phyloP scores from a whole-genome alignment of 2,329 filamentous ascomycete species.

The Fusarium coffeatum region DNA sequence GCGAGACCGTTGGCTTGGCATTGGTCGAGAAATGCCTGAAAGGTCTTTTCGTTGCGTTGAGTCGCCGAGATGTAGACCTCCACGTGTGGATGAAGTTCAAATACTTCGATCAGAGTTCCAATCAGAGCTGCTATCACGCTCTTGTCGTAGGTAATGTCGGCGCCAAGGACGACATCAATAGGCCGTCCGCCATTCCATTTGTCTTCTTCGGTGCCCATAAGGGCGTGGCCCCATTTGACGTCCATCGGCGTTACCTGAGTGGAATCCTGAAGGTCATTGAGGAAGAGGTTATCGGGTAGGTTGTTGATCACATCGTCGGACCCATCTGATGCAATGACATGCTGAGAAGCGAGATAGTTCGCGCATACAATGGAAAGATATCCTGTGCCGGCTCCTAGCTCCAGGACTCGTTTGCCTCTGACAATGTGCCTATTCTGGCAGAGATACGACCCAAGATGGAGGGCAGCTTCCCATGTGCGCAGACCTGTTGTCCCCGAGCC shows the following conservation, averaged over 20 bases:
- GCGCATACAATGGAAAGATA: slow-evolving; percentile 79
- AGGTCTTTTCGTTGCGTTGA: slow-evolving; percentile 76
- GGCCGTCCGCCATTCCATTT: slow-evolving; percentile 60
- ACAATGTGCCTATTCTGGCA: slow-evolving; percentile 61
- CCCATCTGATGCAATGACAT: slow-evolving; percentile 78
- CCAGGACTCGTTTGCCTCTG: slow-evolving; percentile 69
- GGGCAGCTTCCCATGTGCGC: slow-evolving; percentile 83
- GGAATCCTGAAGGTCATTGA: slow-evolving; percentile 71
- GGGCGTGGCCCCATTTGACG: slow-evolving; percentile 72
- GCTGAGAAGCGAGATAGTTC: slow-evolving; percentile 69
- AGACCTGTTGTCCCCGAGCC: slow-evolving; percentile 79
- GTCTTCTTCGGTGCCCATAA: slow-evolving; percentile 68
- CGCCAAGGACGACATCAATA: slow-evolving; percentile 76
- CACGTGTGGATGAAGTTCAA: slow-evolving; percentile 65
- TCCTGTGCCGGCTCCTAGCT: slow-evolving; percentile 81
- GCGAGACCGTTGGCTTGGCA: slow-evolving; percentile 63
- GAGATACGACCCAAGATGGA: slow-evolving; percentile 78
- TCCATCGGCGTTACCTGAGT: slow-evolving; percentile 62
- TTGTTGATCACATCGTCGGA: slow-evolving; percentile 77
- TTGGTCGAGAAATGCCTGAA: slow-evolving; percentile 69
- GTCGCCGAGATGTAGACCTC: slow-evolving; percentile 76
- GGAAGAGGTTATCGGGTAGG: slow-evolving; percentile 73
- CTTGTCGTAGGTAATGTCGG: slow-evolving; percentile 82
- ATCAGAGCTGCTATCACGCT: slow-evolving; percentile 72
- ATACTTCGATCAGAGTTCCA: slow-evolving; percentile 71